Conservation (phyloP, 768 basidiomycete species). For the Mycena belliarum region DNA sequence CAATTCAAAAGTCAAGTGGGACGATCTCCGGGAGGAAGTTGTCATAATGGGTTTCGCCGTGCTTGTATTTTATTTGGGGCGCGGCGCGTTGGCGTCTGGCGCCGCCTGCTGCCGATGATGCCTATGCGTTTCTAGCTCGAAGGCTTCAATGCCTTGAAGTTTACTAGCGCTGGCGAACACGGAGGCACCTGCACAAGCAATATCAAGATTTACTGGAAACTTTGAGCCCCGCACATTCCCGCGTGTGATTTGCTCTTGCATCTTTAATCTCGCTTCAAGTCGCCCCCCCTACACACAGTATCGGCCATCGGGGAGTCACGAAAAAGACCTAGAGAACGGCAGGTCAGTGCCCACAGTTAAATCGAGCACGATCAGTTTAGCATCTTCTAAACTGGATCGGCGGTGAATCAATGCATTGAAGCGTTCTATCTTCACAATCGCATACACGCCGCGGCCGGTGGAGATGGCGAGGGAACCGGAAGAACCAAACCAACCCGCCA, state of each 20-base stretch:
- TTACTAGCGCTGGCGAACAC: not conserved
- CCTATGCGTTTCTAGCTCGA: not conserved
- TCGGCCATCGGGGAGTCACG: too few species aligned
- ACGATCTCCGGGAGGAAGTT: not conserved
- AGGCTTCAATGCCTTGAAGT: not conserved
- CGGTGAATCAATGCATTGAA: too few species aligned
- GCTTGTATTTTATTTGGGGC: not conserved
- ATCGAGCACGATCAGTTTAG: slow-evolving; percentile 2
- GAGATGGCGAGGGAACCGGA: not conserved
- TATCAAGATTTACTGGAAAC: not conserved
- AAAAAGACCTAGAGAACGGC: too few species aligned
- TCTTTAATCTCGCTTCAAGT: slow-evolving; percentile 20
- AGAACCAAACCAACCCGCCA: slow-evolving; percentile 9
- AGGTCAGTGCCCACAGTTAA: not conserved
- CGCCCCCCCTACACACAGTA: too few species aligned
- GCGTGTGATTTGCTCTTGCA: not conserved
- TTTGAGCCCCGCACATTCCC: not conserved
- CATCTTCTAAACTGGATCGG: not conserved
- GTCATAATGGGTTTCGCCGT: not conserved
- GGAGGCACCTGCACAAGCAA: not conserved
- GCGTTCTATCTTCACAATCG: not conserved
- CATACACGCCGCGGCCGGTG: not conserved
- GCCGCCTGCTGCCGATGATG: too few species aligned
- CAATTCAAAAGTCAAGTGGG: not conserved
- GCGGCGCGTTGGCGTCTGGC: too few species aligned